Conservation (phyloP, 164 flowering plant genomes). For the Stephania japonica region DNA sequence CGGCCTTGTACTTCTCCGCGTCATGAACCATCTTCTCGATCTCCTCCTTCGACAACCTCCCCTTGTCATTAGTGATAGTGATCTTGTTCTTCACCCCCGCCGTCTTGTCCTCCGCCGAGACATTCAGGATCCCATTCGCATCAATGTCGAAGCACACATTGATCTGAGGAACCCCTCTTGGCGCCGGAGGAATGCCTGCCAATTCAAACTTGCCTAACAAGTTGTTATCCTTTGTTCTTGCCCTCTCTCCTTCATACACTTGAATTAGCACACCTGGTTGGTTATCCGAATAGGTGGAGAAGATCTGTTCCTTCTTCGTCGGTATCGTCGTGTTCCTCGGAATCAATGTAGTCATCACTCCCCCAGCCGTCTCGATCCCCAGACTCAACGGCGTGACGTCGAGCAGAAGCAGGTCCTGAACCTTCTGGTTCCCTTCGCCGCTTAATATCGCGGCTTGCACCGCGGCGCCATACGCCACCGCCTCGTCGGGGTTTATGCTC, state of each 20-base stretch:
- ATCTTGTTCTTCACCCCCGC: constrained; percentile 25
- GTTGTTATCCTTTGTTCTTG: constrained; percentile 19
- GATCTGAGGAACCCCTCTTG: constrained; percentile 21
- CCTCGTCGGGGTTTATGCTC: constrained; percentile 26
- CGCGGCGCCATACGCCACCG: constrained; percentile 24
- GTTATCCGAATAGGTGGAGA: constrained; percentile 26
- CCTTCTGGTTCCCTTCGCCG: constrained; percentile 21
- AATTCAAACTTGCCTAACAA: constrained; percentile 21
- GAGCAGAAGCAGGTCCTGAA: constrained; percentile 21
- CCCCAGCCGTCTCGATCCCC: constrained; percentile 29
- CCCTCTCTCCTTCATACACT: constrained; percentile 29
- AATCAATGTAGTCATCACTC: constrained; percentile 20
- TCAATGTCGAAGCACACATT: constrained; percentile 23
- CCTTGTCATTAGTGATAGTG: constrained; percentile 25
- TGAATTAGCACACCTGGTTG: constrained; percentile 25
- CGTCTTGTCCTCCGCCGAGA: constrained; percentile 26
- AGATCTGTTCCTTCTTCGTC: constrained; percentile 24
- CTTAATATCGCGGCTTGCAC: constrained; percentile 26
- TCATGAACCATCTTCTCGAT: constrained; percentile 26
- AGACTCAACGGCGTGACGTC: constrained; percentile 29
- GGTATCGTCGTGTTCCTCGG: constrained; percentile 25
- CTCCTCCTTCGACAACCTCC: constrained; percentile 26
- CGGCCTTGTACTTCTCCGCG: constrained; percentile 22
- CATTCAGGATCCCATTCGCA: constrained; percentile 25
- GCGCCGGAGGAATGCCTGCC: constrained; percentile 20